Conservation (phyloP, 139 green algal genomes). For the Prasinococcaceae sp. region DNA sequence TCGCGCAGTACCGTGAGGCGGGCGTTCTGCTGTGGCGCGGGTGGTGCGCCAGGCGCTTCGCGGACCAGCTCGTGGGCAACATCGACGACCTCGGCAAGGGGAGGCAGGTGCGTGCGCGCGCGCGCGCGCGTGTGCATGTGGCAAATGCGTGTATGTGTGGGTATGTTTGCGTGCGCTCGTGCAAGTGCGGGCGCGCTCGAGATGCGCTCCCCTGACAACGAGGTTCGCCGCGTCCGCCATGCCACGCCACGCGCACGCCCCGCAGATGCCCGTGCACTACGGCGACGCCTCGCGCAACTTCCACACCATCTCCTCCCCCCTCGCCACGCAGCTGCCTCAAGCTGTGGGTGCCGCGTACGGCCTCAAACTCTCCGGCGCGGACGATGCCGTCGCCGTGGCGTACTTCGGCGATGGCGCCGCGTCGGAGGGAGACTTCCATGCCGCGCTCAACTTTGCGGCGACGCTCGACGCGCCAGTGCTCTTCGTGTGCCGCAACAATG, state of each 20-base stretch:
- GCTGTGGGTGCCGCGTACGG: constrained; percentile 77
- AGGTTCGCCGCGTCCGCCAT: no score
- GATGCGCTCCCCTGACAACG: no score
- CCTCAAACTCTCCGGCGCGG: constrained; percentile 44
- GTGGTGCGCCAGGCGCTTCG: constrained; percentile 63
- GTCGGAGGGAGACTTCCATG: constrained; percentile 77
- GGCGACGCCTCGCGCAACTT: constrained; percentile 55
- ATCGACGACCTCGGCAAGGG: constrained; percentile 59
- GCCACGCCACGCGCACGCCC: no score
- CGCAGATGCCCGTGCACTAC: constrained; percentile 96
- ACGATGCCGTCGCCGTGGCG: neutral
- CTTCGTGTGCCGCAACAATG: constrained; percentile 95
- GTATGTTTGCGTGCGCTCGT: no score
- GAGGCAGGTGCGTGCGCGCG: no score
- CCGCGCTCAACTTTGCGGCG: constrained; percentile 81
- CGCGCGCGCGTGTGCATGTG: no score
- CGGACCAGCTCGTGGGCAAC: constrained; percentile 80
- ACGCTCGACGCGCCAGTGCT: constrained; percentile 58
- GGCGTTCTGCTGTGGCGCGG: constrained; percentile 82
- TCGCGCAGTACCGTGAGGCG: constrained; percentile 78
- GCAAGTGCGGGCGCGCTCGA: no score
- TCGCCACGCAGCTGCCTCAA: constrained; percentile 82
- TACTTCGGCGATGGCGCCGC: constrained; percentile 56
- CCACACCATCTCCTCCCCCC: constrained; percentile 77
- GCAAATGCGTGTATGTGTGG: no score